These are phyloP conservation scores for Apophysomyces trapeziformis DNA, from an alignment of 371 early-diverging fungal species.

Conservation along the genomic window DNA sequence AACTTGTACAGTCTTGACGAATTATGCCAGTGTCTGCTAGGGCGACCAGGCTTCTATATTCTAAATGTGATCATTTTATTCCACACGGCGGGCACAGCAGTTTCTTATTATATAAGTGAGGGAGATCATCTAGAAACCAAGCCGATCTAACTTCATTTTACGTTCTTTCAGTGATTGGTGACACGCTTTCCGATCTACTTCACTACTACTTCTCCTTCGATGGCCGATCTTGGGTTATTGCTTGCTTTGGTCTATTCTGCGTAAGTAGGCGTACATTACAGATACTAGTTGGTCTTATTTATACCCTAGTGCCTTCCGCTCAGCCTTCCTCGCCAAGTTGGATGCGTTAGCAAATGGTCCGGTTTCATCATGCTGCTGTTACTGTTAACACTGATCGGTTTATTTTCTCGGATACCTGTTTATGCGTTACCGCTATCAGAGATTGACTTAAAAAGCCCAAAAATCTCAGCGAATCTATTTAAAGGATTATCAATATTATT, in stretches of 20 bases:
- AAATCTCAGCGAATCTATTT: conserved; percentile 27
- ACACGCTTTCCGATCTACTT: conserved; percentile 51
- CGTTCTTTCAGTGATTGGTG: conserved; percentile 46
- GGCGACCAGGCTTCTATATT: conserved; percentile 40
- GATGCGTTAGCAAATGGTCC: conserved; percentile 51
- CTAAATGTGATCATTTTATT: conserved; percentile 52
- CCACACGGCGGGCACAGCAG: conserved; percentile 53
- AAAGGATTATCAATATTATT: conserved; percentile 56
- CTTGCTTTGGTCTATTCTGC: conserved; percentile 39
- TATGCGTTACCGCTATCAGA: conserved; percentile 41
- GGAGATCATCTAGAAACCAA: neutral
- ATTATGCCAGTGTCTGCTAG: conserved; percentile 34
- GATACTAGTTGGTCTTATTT: neutral
- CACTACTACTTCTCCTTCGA: conserved; percentile 28
- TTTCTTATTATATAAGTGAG: conserved; percentile 56
- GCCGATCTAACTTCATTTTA: neutral
- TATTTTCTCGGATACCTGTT: conserved; percentile 47
- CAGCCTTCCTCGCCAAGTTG: conserved; percentile 54
- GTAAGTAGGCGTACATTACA: conserved; percentile 26
- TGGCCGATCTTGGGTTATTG: conserved; percentile 37
- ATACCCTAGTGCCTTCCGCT: conserved; percentile 46
- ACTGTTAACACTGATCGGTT: conserved; percentile 44
- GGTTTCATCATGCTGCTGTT: conserved; percentile 50
- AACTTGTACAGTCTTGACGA: conserved; percentile 23
- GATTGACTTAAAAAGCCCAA: conserved; percentile 43